Evolutionary conservation across 2,329 filamentous ascomycete species (phyloP).

Genomic region (Xylariaceae sp.): DNA sequence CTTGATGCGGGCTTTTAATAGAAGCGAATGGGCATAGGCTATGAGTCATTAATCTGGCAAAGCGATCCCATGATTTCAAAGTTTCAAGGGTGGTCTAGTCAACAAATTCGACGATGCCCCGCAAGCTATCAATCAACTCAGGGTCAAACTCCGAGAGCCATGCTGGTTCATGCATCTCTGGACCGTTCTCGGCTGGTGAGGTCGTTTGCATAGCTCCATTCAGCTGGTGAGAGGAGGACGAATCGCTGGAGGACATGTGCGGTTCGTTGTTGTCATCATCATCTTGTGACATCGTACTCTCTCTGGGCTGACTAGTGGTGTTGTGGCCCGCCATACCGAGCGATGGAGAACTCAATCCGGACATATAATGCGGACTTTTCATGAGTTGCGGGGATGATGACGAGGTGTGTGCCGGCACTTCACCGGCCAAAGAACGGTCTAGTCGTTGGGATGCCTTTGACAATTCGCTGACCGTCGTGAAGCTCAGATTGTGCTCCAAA

Average conservation of each 20-base stretch:
- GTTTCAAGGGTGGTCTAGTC: conserved; percentile 13
- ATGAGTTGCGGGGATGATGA: background rate
- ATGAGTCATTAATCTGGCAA: no score
- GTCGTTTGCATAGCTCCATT: no score
- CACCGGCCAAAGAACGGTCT: conserved; percentile 15
- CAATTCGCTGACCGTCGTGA: conserved; percentile 28
- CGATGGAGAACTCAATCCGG: conserved; percentile 8
- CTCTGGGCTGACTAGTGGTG: background rate
- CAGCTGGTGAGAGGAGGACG: no score
- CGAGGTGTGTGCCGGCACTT: conserved; percentile 1
- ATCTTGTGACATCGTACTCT: background rate
- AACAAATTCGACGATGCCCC: conserved; percentile 27
- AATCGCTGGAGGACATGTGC: no score
- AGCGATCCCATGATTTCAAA: no score
- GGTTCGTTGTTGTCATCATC: no score
- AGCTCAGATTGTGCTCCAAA: conserved; percentile 29
- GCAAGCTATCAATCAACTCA: conserved; percentile 25
- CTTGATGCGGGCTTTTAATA: no score
- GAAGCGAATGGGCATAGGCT: no score
- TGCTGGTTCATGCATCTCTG: conserved; percentile 16
- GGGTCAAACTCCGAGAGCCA: conserved; percentile 28
- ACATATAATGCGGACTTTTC: background rate
- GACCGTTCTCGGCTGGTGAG: background rate
- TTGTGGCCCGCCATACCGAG: background rate
- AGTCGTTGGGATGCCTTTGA: conserved; percentile 26